Base-by-base conservation (phyloP, 2,329 filamentous ascomycete species). In the Cryphonectria parasitica region DNA sequence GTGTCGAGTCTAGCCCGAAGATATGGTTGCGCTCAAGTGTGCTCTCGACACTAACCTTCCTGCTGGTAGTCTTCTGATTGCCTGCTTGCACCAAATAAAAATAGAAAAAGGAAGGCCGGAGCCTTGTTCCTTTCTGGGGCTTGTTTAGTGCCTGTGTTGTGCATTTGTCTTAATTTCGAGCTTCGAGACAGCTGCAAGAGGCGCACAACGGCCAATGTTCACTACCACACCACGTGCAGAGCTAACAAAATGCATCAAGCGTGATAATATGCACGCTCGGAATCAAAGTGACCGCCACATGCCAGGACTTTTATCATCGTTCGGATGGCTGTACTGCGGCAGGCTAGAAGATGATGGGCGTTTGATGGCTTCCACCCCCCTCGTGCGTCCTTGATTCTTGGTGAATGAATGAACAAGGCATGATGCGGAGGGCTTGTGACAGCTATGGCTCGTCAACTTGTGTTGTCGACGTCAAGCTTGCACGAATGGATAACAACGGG, bases 231-330 rank as follows among this genome's bases (percentile, higher is more conserved):
- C 11, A 25, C 54, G 56, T 68, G 60, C n/a, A 28, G 52, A 65
- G 63, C 64, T 69, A 66, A 66, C 69, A 69, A 69, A 66, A 66
- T 71, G 64, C 62, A 66, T 71, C 66, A 62, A 28, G 66, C 69
- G 49, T 71, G 69, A 71, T 54, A 39, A 62, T 68, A 62, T 69
- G 66, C 69, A 66, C 39, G 62, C 66, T 56, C 56, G 22, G 66
- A 25, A 52, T 36, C 64, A 19, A 66, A 54, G 36, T 36, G 28
- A 62, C 66, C 28, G 56, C 62, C 52, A n/a, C 45, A 31, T 25
- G 17, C 36, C 65, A 28, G 34, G 54, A 43, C 19, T 7, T 22
- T 3, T 19, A 49, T 25, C 36, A 34, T 61, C 65, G 65, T n/a
- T 28, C n/a, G 13, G 19, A 61, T 25, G 28, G 13, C 19, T 17